Conservation (phyloP, 1,284 basidiomycete species). For the Cryptococcus deneoformans region DNA sequence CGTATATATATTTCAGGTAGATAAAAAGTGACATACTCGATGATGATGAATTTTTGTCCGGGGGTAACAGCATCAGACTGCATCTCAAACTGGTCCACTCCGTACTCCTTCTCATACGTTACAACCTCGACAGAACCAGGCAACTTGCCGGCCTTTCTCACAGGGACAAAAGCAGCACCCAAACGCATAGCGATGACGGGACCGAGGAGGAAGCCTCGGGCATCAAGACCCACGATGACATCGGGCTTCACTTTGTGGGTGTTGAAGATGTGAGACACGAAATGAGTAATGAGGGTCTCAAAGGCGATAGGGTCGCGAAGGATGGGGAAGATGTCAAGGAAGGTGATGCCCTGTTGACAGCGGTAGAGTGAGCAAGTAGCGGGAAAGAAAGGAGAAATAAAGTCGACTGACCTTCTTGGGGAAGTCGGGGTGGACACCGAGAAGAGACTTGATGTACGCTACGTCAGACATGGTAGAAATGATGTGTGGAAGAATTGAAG, state of each 20-base stretch:
- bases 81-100: conserved; percentile 88
- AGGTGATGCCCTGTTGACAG: conserved; percentile 42
- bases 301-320: conserved; percentile 78
- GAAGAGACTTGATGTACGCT: conserved; percentile 63
- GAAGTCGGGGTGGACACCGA: conserved; percentile 73
- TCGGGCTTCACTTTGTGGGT: conserved; percentile 72
- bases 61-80: conserved; percentile 79
- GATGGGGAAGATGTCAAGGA: conserved; percentile 86
- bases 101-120: conserved; percentile 93
- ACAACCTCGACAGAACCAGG: conserved; percentile 79
- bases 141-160: conserved; percentile 91
- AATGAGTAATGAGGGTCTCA: conserved; percentile 87
- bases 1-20: background rate
- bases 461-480: conserved; percentile 66
- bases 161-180: conserved; percentile 93
- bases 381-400: background rate
- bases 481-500: background rate
- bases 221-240: conserved; percentile 93
- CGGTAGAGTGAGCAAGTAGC: conserved; percentile 1
- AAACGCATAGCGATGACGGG: conserved; percentile 88
- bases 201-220: conserved; percentile 92
- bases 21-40: conserved; percentile 58
- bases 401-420: conserved; percentile 69
- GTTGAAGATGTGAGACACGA: conserved; percentile 81
- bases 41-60: conserved; percentile 80